Base-by-base conservation (phyloP, 805 yeast species). In the Candida ovalis region DNA sequence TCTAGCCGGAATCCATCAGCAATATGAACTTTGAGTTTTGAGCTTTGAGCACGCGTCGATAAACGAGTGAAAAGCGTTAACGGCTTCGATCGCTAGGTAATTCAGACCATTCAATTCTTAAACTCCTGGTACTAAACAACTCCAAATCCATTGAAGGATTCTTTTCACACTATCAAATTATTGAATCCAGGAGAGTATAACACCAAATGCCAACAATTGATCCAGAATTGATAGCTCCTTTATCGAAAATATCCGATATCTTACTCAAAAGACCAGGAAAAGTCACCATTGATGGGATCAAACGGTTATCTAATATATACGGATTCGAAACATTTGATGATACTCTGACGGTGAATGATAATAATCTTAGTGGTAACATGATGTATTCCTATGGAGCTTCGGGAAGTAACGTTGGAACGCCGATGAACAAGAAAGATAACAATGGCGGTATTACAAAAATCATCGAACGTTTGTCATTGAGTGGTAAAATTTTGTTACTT, bases 241-340 rank as follows among this genome's bases (percentile, higher is more conserved):
- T 69, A 17, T 59, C 65, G 1, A 53, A 56, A 45, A 62, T 67
- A 15, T 62, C 72, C 0, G 70, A 69, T 39, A 60, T 64, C 2
- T 52, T 69, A 10, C 51, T 58, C 24, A 65, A 64, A 46, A 52
- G 70, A n/a, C 73, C 73, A 2, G 73, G 72, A 1, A 54, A 54
- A 6, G 68, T 68, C 8, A 51, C 61, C 4, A 55, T 67, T 13
- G 67, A 61, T 10, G 66, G 70, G 6, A 64, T 69, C 47, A 63
- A 65, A 40, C 50, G 65, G 21, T 49, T 69, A 12, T 64, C 71
- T 12, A 64, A 64, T 41, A 60, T 66, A n/a, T 68, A 69, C 46
- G 73, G 72, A 2, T 69, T 69, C 47, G 71, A 68, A 41, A 67
- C 70, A 6, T 67, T 67, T 46, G 56, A 60, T 4, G 69, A 65